Evolutionary conservation across 345 rosid genomes (phyloP), one percentile per base, ranked within the genome.

Genomic region (Noccaea bulbosa): DNA sequence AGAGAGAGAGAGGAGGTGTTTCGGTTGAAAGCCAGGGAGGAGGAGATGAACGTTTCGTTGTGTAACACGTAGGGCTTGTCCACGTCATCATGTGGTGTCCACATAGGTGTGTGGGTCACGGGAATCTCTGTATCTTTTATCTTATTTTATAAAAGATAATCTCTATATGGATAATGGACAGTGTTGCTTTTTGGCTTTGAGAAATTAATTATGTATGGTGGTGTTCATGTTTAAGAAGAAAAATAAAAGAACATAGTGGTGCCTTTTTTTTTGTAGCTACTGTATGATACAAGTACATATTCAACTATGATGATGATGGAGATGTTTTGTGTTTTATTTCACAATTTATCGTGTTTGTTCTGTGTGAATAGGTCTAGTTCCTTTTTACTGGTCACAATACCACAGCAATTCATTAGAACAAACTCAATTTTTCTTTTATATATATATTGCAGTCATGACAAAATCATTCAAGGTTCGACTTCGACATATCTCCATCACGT

Each of bases 1-100:
- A 4, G 30, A 24, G 30, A 24, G 30, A 24, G 30, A 27, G 30
- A 27, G 30, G 4, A 2, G 38, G 11, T 1, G 11, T 55, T 44
- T 55, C 10, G 39, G 65, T 56, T 22, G 56, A 72, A 37, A 65
- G 65, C 41, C 65, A 65, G 68, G 39, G 78, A 41, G 72, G 78
- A 41, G 72, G 73, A 67, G 68, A 59, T 60, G 49, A 53, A 61
- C 65, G 65, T 62, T 68, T 60, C 38, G 74, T 50, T 62, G 39
- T 62, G 65, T 62, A 45, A 75, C 79, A 75, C 74, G 69, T 68
- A 61, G 30, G 48, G 39, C 2, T 17, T 5, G 11, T 61, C 63
- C 78, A 75, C 78, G 78, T 75, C 69, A 74, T 17, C 57, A 44
- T 34, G 27, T 67, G 1, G 71, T 41, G 44, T 46, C 65, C 24